phyloP scores from a whole-genome alignment of 108 stramenopile species.

The Fragilaria crotonensis region DNA sequence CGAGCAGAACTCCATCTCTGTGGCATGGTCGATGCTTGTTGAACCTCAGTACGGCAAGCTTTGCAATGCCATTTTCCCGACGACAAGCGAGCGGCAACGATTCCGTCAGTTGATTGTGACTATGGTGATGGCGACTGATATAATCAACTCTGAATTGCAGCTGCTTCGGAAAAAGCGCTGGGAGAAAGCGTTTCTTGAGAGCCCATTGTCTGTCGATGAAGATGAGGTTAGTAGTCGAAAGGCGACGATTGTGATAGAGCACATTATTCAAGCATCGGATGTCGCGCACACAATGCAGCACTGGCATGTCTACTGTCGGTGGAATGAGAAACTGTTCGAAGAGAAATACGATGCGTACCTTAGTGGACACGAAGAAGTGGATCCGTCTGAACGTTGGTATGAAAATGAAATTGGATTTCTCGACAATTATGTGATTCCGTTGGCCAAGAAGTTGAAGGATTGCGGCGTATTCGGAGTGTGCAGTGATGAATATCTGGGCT shows the following conservation, averaged over 20 bases:
- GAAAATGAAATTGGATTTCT: slow-evolving; percentile 32
- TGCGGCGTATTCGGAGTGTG: slow-evolving; percentile 16
- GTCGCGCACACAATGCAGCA: slow-evolving; percentile 31
- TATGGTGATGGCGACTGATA: slow-evolving; percentile 3
- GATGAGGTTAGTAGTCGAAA: not conserved
- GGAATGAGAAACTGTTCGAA: slow-evolving; percentile 32
- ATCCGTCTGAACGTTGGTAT: slow-evolving; percentile 24
- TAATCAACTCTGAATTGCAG: not conserved
- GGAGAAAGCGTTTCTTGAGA: not conserved
- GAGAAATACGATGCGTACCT: slow-evolving; percentile 17
- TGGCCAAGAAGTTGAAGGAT: slow-evolving; percentile 16
- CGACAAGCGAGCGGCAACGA: not conserved
- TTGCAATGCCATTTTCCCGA: slow-evolving; percentile 15
- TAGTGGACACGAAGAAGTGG: slow-evolving; percentile 9
- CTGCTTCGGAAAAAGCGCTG: not conserved
- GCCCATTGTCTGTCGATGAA: not conserved
- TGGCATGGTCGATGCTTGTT: slow-evolving; percentile 25
- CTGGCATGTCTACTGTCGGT: slow-evolving; percentile 31
- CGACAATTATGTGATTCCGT: slow-evolving; percentile 30
- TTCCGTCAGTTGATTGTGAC: not conserved
- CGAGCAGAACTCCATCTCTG: slow-evolving; percentile 14
- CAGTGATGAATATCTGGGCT: slow-evolving; percentile 17
- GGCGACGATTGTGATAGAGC: slow-evolving; percentile 22
- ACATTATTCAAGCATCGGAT: slow-evolving; percentile 27
- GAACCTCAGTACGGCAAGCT: slow-evolving; percentile 13